Conservation (phyloP, 2,329 filamentous ascomycete species). For the Xylariaceae sp. region DNA sequence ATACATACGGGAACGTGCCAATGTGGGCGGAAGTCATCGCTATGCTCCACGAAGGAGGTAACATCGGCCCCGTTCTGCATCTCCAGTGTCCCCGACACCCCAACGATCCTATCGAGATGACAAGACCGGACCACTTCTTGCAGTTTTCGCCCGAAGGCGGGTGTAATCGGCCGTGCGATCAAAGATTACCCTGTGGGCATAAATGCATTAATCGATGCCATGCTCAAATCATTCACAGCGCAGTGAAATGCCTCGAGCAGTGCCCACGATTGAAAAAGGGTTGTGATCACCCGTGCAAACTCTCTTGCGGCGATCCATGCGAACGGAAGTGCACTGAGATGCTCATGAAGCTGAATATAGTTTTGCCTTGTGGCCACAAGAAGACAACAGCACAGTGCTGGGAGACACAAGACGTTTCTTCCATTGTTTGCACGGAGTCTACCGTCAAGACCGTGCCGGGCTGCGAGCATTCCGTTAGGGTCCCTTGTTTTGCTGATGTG, state of each 20-base stretch:
- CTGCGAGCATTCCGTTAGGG: conserved; percentile 49
- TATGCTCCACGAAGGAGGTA: conserved; percentile 42
- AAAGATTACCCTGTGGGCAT: conserved; percentile 45
- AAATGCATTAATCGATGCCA: conserved; percentile 43
- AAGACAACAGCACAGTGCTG: conserved; percentile 33
- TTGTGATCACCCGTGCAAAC: conserved; percentile 42
- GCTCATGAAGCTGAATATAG: conserved; percentile 28
- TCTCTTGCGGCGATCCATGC: conserved; percentile 41
- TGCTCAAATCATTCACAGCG: conserved; percentile 41
- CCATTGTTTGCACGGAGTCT: conserved; percentile 42
- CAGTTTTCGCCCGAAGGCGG: conserved; percentile 56
- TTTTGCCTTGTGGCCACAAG: conserved; percentile 40
- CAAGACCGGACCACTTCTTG: conserved; percentile 52
- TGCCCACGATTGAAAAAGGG: conserved; percentile 37
- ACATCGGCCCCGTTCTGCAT: conserved; percentile 36
- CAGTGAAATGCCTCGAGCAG: conserved; percentile 40
- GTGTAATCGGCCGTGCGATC: conserved; percentile 47
- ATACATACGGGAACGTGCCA: conserved; percentile 48
- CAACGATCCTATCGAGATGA: conserved; percentile 39
- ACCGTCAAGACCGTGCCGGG: conserved; percentile 46
- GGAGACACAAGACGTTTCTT: conserved; percentile 38
- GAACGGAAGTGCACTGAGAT: conserved; percentile 32
- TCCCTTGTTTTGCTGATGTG: conserved; percentile 48
- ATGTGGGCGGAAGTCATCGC: conserved; percentile 60
- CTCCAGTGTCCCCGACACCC: conserved; percentile 50